Conservation (phyloP, 805 yeast genomes). For the Sungouiella blattae region DNA sequence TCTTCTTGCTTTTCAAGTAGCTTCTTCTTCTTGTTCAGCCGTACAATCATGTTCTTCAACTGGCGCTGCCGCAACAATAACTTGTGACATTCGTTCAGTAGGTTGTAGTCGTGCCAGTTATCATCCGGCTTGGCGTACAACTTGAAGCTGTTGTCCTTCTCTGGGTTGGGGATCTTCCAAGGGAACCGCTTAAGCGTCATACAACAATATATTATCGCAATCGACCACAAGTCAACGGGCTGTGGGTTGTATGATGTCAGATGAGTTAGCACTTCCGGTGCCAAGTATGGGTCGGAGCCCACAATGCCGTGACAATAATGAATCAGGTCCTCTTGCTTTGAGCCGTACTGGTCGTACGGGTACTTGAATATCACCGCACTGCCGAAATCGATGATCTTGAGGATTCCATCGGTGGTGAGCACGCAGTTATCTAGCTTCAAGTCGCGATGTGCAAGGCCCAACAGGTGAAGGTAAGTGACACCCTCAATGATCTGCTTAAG, state of each 20-base stretch:
- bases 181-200: slow-evolving; percentile 84
- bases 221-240: slow-evolving; percentile 79
- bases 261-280: slow-evolving; percentile 69
- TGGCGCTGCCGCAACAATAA: slow-evolving; percentile 57
- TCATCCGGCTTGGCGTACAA: slow-evolving; percentile 67
- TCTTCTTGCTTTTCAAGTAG: slow-evolving; percentile 10
- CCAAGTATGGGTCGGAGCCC: slow-evolving; percentile 83
- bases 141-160: slow-evolving; percentile 62
- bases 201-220: slow-evolving; percentile 81
- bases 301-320: slow-evolving; percentile 60
- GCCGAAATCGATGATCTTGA: slow-evolving; percentile 80
- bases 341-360: slow-evolving; percentile 58
- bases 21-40: slow-evolving; percentile 42
- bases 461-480: slow-evolving; percentile 66
- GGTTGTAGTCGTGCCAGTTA: slow-evolving; percentile 68
- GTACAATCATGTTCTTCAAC: slow-evolving; percentile 43
- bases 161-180: slow-evolving; percentile 73
- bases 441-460: slow-evolving; percentile 83
- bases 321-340: slow-evolving; percentile 34
- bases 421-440: slow-evolving; percentile 82
- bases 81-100: slow-evolving; percentile 71
- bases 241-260: slow-evolving; percentile 65
- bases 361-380: slow-evolving; percentile 79
- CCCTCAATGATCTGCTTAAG: slow-evolving; percentile 72
- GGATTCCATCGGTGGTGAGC: slow-evolving; percentile 65